Evolutionary conservation across 106 monocot genomes (phyloP).

Genomic region (Dendrobium catenatum): DNA sequence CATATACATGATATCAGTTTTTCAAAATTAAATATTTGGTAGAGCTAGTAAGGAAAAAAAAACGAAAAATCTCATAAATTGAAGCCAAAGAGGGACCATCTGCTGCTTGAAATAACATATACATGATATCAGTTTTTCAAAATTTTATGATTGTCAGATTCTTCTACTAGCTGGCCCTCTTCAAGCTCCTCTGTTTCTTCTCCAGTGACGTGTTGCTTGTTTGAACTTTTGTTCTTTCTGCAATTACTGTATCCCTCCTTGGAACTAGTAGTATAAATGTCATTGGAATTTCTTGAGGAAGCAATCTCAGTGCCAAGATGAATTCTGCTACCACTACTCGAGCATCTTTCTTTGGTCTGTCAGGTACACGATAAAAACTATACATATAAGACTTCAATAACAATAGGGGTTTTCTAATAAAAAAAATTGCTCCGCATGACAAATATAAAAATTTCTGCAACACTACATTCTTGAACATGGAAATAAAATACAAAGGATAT

Average conservation of each 20-base stretch:
- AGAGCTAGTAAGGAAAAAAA: too few relatives aligned
- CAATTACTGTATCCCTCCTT: too few relatives aligned
- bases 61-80: too few relatives aligned
- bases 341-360: background rate
- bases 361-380: background rate
- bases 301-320: background rate
- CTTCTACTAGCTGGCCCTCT: conserved; percentile 48
- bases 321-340: background rate
- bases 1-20: too few relatives aligned
- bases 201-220: background rate
- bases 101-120: too few relatives aligned
- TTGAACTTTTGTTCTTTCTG: too few relatives aligned
- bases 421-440: background rate
- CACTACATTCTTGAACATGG: background rate
- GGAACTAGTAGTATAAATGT: too few relatives aligned
- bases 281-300: background rate
- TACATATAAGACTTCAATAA: background rate
- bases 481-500: background rate
- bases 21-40: too few relatives aligned
- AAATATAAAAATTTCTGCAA: too few relatives aligned
- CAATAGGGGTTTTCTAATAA: background rate
- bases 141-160: conserved; percentile 17
- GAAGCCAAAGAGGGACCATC: too few relatives aligned
- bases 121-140: too few relatives aligned
- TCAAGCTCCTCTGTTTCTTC: conserved; percentile 33